Base-by-base conservation (phyloP, 2,329 filamentous ascomycete genomes). In the Penicillium olsonii region DNA sequence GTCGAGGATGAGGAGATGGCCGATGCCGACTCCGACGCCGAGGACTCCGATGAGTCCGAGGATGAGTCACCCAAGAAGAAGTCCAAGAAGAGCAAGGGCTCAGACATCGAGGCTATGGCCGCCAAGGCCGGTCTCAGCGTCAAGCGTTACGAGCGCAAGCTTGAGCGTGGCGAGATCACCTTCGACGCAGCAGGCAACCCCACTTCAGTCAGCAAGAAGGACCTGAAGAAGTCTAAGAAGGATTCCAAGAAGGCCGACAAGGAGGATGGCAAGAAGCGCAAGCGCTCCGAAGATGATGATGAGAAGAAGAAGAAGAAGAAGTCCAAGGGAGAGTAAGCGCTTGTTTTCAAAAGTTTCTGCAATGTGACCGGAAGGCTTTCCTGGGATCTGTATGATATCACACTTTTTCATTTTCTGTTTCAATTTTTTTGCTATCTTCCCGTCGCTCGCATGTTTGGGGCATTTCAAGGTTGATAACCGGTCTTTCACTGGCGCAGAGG, bases 131-230 rank as follows among this genome's bases (percentile, higher is more conserved):
- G 87, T 53, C 76, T 91, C 51, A 87, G 85, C 7, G 81, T 88
- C 45, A 84, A 83, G 75, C 87, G 89, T 74, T 91, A 90, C 75
- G 84, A 87, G 78, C 81, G 85, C 69, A 90, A 90, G 79, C 84
- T 84, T 59, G 87, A 88, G 73, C 81, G 85, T 54, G 88, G 88
- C 31, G 86, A 90, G 64, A 87, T 91, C 56, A 78, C 83, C 66
- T 75, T 90, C 56, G 79, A 79, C 60, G 73, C 75, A 11, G 82
- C 87, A 53, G 87, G 87, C 49, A 84, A 79, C 43, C 84, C 87
- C 34, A 78, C 82, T 59, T 77, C 88, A 4, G 72, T 85, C 62
- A 88, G 84, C 77, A 90, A 90, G 79, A 90, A 89, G 75, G 85
- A 88, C 39, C 70, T 87, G 63, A 89, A 89, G 80, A 87, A 88